These are phyloP conservation scores for Cyclaneusma minus DNA, from an alignment of 2,329 filamentous ascomycete species.

Conservation along the genomic window DNA sequence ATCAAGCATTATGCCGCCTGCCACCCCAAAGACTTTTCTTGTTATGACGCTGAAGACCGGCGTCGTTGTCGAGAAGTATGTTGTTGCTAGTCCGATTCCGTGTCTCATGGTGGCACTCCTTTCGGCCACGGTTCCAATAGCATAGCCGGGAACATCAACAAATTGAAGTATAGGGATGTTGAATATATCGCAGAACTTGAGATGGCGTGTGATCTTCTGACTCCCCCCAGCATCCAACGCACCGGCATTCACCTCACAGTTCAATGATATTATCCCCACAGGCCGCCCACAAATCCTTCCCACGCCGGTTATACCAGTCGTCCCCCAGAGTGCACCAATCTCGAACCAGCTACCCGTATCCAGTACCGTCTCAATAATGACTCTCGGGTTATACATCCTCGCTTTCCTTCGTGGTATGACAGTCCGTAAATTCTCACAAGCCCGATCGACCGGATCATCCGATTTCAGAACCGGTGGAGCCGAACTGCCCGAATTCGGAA, in stretches of 20 bases:
- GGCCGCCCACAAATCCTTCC: conserved; percentile 39
- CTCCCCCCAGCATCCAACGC: conserved; percentile 43
- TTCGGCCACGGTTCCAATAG: conserved; percentile 47
- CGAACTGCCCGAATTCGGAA: conserved; percentile 40
- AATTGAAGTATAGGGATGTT: conserved; percentile 50
- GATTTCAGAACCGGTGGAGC: conserved; percentile 31
- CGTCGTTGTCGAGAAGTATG: conserved; percentile 46
- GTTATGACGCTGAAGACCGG: conserved; percentile 49
- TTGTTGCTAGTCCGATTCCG: conserved; percentile 42
- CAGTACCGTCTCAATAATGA: conserved; percentile 39
- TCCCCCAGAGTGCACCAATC: conserved; percentile 47
- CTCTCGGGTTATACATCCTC: conserved; percentile 43
- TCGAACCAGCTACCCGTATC: conserved; percentile 44
- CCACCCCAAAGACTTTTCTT: conserved; percentile 45
- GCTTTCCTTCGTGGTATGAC: conserved; percentile 41
- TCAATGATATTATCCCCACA: conserved; percentile 42
- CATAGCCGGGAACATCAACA: conserved; percentile 46
- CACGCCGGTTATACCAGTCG: conserved; percentile 43
- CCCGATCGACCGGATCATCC: conserved; percentile 32
- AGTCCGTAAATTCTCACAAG: conserved; percentile 31
- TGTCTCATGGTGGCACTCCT: conserved; percentile 48
- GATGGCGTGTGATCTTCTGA: conserved; percentile 42
- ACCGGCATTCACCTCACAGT: conserved; percentile 45
- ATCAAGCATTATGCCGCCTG: conserved; percentile 48
- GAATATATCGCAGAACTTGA: conserved; percentile 50